Percentiles rank a stretch among this genome's conserved stretches.
phyloP scores from a whole-genome alignment of 345 rosid genomes.

The Citrus hindsii region DNA sequence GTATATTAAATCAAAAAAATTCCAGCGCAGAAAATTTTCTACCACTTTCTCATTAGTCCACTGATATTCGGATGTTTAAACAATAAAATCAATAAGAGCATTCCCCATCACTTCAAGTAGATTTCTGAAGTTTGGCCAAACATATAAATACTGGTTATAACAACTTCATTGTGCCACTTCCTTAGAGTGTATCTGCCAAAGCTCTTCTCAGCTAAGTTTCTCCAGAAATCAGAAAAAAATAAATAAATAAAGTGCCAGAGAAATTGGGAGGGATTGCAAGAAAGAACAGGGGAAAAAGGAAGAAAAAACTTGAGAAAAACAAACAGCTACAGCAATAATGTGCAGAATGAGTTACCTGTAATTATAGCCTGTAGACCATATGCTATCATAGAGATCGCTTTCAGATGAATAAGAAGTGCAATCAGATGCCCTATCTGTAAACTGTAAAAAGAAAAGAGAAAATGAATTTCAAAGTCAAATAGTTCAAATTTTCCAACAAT shows the following conservation, averaged over 20 bases:
- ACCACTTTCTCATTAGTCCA: neutral
- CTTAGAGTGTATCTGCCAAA: neutral
- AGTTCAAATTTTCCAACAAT: neutral
- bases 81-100: neutral
- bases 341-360: conserved; percentile 48
- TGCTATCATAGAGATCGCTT: conserved; percentile 48
- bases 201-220: neutral
- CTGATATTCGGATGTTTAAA: neutral
- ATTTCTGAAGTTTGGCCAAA: neutral
- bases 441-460: conserved; percentile 37
- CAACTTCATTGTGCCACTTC: neutral
- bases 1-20: neutral
- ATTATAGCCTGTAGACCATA: conserved; percentile 44
- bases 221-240: neutral
- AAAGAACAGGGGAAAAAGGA: neutral
- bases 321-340: neutral
- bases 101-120: neutral
- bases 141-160: neutral
- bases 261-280: neutral
- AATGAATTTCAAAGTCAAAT: neutral
- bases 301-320: neutral
- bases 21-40: neutral
- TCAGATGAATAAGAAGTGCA: conserved; percentile 51
- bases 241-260: neutral
- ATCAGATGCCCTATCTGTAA: conserved; percentile 46